These are phyloP conservation scores for Rhizophora apiculata DNA, from an alignment of 345 rosid species.

Conservation along the genomic window DNA sequence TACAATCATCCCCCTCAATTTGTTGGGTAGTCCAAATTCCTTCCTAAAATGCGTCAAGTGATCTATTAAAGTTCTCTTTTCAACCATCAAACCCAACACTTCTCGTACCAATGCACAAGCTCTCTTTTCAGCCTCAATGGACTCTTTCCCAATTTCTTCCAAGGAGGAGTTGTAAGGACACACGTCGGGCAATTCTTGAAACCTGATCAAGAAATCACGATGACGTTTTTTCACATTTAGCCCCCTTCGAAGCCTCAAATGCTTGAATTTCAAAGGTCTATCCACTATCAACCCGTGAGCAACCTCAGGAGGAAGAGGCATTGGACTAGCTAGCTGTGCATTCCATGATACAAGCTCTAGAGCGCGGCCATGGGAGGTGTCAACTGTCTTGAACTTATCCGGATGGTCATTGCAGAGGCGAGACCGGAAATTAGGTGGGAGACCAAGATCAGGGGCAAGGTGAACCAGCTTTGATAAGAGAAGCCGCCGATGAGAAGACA, in stretches of 20 bases:
- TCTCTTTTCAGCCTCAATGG: constrained; percentile 76
- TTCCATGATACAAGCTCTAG: constrained; percentile 86
- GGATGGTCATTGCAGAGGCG: constrained; percentile 81
- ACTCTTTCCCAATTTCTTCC: constrained; percentile 47
- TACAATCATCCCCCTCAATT: constrained; percentile 63
- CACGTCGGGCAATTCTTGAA: constrained; percentile 55
- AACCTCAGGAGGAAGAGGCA: constrained; percentile 39
- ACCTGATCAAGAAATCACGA: constrained; percentile 55
- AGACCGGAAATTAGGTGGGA: constrained; percentile 83
- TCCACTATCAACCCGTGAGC: constrained; percentile 59
- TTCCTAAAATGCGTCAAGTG: constrained; percentile 88
- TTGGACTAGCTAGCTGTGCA: constrained; percentile 47
- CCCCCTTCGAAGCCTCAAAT: constrained; percentile 68
- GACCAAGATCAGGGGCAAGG: constrained; percentile 80
- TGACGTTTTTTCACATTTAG: constrained; percentile 67
- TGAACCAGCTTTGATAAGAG: constrained; percentile 81
- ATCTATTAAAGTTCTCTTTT: constrained; percentile 72
- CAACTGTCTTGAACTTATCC: constrained; percentile 63
- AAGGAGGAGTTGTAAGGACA: constrained; percentile 58
- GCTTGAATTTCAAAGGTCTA: constrained; percentile 81
- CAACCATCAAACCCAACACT: constrained; percentile 64
- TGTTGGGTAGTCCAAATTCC: constrained; percentile 67
- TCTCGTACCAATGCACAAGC: constrained; percentile 74
- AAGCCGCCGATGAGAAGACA: constrained; percentile 66
- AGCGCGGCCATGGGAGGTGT: constrained; percentile 78